Base-by-base conservation (phyloP, 257 asterid species). In the Rhazya stricta region DNA sequence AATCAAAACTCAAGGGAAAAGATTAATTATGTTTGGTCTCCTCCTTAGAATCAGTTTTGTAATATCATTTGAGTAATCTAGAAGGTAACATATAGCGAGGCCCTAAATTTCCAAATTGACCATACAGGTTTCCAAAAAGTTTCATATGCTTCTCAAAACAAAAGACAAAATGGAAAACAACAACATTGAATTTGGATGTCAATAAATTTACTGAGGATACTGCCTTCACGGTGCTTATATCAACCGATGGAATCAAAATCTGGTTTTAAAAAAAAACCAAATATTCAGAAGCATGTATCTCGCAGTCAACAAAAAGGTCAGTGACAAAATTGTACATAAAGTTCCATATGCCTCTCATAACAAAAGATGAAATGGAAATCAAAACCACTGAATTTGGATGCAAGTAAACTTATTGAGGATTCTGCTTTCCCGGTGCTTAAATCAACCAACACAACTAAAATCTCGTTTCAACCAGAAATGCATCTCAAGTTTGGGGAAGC, bases 401-500 rank as follows among this genome's bases (percentile, higher is more conserved):
- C 1, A 61, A 69, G 29, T 36, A 69, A 69, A 69, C 29, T 7
- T n/a, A n/a, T 41, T 3, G 1, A 46, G 7, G 29, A 21, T 41
- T 66, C 50, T 8, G 8, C 21, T 66, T 39, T 23, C 0, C 0
- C 16, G 30, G 50, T 36, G 71, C 71, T 66, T 66, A 66, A 39
- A 66, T 37, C 23, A 69, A 29, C 37, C 1, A 29, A 7, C 46
- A 36, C 25, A 53, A n/a, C 1, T 12, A 34, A 53, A n/a, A 3
- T 9, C 18, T 6, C 10, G 15, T 41, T 19, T 12, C 30, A 34
- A 11, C 32, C 5, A 12, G 37, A 56, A 67, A 72, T 56, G 54
- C 75, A 72, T 72, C 53, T n/a, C 19, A 45, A 69, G 32, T 36
- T 45, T 29, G 29, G 54, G 27, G 71, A 61, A 62, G 34, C 77